Base-by-base conservation (phyloP, 768 basidiomycete genomes). In the Tremella mesenterica region DNA sequence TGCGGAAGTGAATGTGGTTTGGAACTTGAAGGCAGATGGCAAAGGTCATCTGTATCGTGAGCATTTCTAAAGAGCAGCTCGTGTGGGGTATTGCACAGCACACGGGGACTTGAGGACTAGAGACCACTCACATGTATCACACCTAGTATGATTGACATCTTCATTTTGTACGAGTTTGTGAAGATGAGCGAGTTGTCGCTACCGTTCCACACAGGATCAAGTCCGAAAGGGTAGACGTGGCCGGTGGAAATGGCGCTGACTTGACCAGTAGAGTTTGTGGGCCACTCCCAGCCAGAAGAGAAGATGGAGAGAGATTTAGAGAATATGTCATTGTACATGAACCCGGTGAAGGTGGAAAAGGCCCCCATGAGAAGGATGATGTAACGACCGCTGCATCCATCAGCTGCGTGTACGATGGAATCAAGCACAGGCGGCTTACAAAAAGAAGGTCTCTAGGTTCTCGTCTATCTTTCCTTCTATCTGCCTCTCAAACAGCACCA, bases 91-190 rank as follows among this genome's bases (percentile, higher is more conserved):
- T 13, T 6, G 0, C 13, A 36, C n/a, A n/a, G n/a, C n/a, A n/a
- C n/a, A n/a, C n/a, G 8, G 18, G 41, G 41, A 43, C 18, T 36
- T 10, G 31, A 48, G 28, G 14, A 16, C 10, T 47, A 10, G 48
- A 13, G 8, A 16, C 44, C 47, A 75, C 83, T 63, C 76, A 96
- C 93, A 73, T 99, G 93, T 55, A 86, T 86, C 60, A 99, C 92
- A 72, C 95, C 95, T 49, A 99, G 75, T 30, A 97, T 82, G 67
- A 99, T 84, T 20, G 89, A 87, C 89, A 97, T 90, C 78, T 99
- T 97, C 95, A 99, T 99, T 83, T 97, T 99, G 78, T 93, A 93
- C 33, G 92, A 96, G 75, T 99, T 99, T 48, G 85, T 86, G 75
- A 97, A 99, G 38, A 95, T 83, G 54, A 99, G 79, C 1, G 78